Percentiles rank a stretch among this genome's conserved stretches.
These are phyloP conservation scores for Platanthera guangdongensis DNA, from an alignment of 106 monocot species.

Conservation along the genomic window DNA sequence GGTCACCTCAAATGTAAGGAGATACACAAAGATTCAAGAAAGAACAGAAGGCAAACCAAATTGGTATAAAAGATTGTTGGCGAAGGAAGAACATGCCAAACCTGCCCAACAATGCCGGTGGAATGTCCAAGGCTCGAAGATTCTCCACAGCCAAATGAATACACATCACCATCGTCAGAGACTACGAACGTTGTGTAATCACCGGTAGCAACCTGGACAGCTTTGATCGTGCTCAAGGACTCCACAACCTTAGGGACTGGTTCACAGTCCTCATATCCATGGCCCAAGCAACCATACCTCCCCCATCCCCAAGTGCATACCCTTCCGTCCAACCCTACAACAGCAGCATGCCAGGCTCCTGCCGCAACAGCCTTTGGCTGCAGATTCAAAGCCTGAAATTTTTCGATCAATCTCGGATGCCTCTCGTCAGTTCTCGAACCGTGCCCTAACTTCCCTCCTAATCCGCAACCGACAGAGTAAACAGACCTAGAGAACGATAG, in stretches of 20 bases:
- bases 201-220: conserved; percentile 89
- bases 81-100: conserved; percentile 7
- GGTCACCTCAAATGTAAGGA: too few species aligned
- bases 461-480: conserved; percentile 94
- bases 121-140: conserved; percentile 87
- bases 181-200: conserved; percentile 94
- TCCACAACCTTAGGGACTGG: conserved; percentile 78
- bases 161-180: conserved; percentile 74
- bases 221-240: conserved; percentile 56
- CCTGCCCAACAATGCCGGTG: conserved; percentile 40
- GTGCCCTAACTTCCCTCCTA: conserved; percentile 96
- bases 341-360: conserved; percentile 96
- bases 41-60: neutral
- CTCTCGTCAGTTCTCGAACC: conserved; percentile 83
- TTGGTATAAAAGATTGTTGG: neutral
- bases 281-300: conserved; percentile 92
- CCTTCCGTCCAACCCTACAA: conserved; percentile 84
- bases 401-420: conserved; percentile 72
- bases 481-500: conserved; percentile 61
- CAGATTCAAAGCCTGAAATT: conserved; percentile 58
- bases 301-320: conserved; percentile 99
- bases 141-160: conserved; percentile 94
- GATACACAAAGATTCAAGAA: neutral
- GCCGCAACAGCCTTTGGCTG: conserved; percentile 90
- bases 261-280: conserved; percentile 92